phyloP scores from a whole-genome alignment of 148 eudicot species.

The Vaccinium darrowii region DNA sequence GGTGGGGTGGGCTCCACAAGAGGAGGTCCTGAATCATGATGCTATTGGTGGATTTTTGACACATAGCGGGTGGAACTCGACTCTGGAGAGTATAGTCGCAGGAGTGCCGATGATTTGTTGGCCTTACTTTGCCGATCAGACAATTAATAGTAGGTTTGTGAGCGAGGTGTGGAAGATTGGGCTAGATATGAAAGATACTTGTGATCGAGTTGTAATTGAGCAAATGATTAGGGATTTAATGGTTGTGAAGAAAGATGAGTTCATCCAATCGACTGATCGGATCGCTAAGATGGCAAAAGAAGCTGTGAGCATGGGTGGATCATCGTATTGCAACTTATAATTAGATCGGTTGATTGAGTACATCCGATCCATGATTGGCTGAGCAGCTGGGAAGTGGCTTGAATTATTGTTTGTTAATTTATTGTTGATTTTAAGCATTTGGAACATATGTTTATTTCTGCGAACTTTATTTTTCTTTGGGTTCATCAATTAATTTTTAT shows the following conservation, averaged over 20 bases:
- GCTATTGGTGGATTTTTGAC: not conserved
- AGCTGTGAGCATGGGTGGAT: constrained; percentile 24
- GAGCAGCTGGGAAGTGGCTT: not conserved
- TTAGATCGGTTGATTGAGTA: constrained; percentile 10
- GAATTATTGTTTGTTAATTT: too few relatives aligned
- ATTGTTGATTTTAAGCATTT: too few relatives aligned
- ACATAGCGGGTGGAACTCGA: not conserved
- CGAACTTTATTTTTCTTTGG: too few relatives aligned
- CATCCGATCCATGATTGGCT: not conserved
- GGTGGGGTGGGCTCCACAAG: constrained; percentile 28
- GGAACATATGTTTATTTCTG: too few relatives aligned
- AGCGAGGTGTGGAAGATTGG: constrained; percentile 30
- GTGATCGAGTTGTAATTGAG: constrained; percentile 21
- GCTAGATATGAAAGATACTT: constrained; percentile 31
- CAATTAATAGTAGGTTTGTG: constrained; percentile 25
- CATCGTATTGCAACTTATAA: constrained; percentile 16
- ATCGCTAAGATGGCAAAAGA: constrained; percentile 7
- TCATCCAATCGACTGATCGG: not conserved
- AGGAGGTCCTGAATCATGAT: not conserved
- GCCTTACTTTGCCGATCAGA: constrained; percentile 18
- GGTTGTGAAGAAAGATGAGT: constrained; percentile 25
- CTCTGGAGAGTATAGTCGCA: constrained; percentile 19
- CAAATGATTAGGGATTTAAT: constrained; percentile 23
- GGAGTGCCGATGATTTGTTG: constrained; percentile 29
- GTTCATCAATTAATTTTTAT: too few relatives aligned